Percentiles rank a stretch among this genome's conserved stretches.
These are phyloP conservation scores for Pisolithus microcarpus DNA, from an alignment of 768 basidiomycete species.

Conservation along the genomic window DNA sequence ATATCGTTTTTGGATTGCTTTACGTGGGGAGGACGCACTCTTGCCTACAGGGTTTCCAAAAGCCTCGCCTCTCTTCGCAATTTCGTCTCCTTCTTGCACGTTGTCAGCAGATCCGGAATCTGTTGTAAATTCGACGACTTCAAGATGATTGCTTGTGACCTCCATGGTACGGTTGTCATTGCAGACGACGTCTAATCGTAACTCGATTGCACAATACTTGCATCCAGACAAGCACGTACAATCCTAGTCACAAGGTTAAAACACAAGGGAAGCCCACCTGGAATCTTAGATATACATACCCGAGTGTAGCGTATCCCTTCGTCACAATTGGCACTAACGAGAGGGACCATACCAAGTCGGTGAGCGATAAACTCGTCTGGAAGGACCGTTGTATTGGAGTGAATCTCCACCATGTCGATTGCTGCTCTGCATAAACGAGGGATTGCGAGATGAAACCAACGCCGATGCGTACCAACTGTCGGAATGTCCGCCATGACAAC, in stretches of 20 bases:
- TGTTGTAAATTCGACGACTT: conserved; percentile 40
- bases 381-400: conserved; percentile 84
- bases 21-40: conserved; percentile 37
- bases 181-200: conserved; percentile 74
- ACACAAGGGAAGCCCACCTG: neutral
- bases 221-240: conserved; percentile 86
- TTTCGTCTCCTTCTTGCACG: conserved; percentile 52
- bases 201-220: conserved; percentile 75
- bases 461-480: conserved; percentile 69
- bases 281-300: conserved; percentile 33
- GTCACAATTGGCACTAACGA: conserved; percentile 82
- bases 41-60: conserved; percentile 86
- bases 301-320: conserved; percentile 78
- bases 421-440: conserved; percentile 40
- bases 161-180: conserved; percentile 69
- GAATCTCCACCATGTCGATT: conserved; percentile 94
- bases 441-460: neutral
- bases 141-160: conserved; percentile 81
- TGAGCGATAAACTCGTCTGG: conserved; percentile 98
- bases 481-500: conserved; percentile 96
- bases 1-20: neutral
- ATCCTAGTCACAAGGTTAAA: conserved; percentile 48
- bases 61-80: conserved; percentile 61
- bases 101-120: conserved; percentile 32
- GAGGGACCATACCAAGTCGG: conserved; percentile 88